phyloP scores from a whole-genome alignment of 306 rosid genomes.

The Glycyrrhiza uralensis region DNA sequence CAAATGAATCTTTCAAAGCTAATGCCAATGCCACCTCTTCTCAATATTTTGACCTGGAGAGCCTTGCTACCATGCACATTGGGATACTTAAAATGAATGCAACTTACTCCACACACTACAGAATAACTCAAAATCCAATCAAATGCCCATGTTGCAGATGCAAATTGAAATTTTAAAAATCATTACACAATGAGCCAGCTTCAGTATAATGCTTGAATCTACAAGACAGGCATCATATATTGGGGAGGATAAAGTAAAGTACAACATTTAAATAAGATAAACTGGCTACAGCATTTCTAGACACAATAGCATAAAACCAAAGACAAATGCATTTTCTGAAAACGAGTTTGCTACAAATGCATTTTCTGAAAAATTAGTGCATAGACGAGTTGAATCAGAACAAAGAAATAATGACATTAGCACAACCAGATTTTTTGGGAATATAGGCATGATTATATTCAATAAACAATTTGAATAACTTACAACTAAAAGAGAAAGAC shows the following conservation, averaged over 20 bases:
- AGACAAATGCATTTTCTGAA: background rate
- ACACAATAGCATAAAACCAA: background rate
- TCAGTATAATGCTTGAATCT: background rate
- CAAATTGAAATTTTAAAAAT: conserved; percentile 25
- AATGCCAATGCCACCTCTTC: conserved; percentile 58
- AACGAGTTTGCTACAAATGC: background rate
- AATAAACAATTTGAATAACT: background rate
- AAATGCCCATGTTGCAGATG: conserved; percentile 37
- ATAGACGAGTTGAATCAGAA: background rate
- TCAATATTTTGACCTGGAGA: conserved; percentile 51
- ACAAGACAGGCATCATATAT: background rate
- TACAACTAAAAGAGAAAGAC: background rate
- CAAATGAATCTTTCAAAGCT: conserved; percentile 61
- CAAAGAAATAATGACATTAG: background rate
- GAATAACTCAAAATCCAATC: conserved; percentile 25
- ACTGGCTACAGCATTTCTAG: background rate
- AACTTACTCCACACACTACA: conserved; percentile 29
- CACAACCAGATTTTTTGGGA: background rate
- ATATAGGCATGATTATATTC: background rate
- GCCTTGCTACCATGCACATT: conserved; percentile 52
- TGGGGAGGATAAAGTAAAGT: background rate
- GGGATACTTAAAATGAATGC: conserved; percentile 46
- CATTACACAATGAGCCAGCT: conserved; percentile 9
- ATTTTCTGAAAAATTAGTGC: background rate
- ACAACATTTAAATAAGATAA: background rate